Evolutionary conservation across 441 rosid species (phyloP), one percentile per base, ranked within the genome.

Genomic region (Arabidopsis lyrata): DNA sequence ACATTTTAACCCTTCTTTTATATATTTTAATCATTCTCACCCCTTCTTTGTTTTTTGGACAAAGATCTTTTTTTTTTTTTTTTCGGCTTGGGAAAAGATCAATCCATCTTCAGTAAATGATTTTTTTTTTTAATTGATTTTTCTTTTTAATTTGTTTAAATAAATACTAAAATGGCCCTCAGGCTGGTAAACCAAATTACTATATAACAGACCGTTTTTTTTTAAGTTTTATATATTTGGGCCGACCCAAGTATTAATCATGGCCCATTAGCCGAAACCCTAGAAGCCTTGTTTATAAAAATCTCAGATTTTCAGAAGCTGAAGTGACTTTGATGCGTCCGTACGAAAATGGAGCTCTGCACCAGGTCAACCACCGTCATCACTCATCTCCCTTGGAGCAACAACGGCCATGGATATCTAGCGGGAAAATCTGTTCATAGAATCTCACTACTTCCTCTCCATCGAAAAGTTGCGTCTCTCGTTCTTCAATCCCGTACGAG

Each of bases 401-500:
- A n/a, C 31, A 48, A 13, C 16, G 68, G 48, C 70, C 69, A 36
- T 71, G 53, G 66, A 34, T 62, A 45, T 66, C 49, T 73, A 15
- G 4, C 75, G 44, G 36, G 77, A 6, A 66, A 38, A 38, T 2
- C 56, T 52, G 12, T 66, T 8, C 70, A 27, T 39, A 52, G 70
- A 8, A 5, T 61, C 62, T 58, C 74, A 55, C 52, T 70, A 49
- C 63, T 74, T 38, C 53, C 75, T 44, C 80, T 74, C 52, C 74
- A 31, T 35, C 64, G 72, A 52, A 32, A 68, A 42, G 44, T 66
- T 18, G 20, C 42, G 57, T 64, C 69, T 58, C 77, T 63, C 59
- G 1, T 62, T 42, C 79, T 78, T 42, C 73, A 55, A 68, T 80
- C 84, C 68, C 78, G 91, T 87, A 86, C 45, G 90, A 63, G 47